These are phyloP conservation scores for Eimeria mitis DNA, from an alignment of 169 alveolate species.

Conservation along the genomic window DNA sequence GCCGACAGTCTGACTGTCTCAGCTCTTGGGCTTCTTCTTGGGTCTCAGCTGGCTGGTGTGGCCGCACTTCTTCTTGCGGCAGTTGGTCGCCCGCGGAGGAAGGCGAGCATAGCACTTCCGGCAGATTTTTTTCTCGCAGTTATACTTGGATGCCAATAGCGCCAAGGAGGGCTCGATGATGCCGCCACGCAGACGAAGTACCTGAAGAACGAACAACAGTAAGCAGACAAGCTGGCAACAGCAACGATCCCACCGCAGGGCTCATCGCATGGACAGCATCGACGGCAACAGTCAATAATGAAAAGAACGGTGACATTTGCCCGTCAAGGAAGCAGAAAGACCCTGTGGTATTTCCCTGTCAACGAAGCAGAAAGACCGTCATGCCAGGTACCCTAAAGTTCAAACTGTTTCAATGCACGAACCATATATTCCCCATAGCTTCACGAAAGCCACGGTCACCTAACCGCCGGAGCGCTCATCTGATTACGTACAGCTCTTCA, in stretches of 20 bases:
- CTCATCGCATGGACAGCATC: background rate
- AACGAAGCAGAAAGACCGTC: background rate
- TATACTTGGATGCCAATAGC: conserved; percentile 99
- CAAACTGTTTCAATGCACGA: too few relatives aligned
- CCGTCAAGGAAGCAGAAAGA: background rate
- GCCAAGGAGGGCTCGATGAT: conserved; percentile 99
- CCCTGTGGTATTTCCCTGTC: too few relatives aligned
- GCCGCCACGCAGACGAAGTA: conserved; percentile 99
- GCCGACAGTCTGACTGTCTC: background rate
- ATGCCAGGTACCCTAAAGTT: background rate
- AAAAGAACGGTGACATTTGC: background rate
- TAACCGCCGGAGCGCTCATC: background rate
- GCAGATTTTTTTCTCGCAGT: conserved; percentile 99
- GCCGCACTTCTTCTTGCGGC: conserved; percentile 99
- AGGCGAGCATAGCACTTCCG: conserved; percentile 99
- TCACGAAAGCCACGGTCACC: background rate
- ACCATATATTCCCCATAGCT: background rate
- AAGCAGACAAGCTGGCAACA: background rate
- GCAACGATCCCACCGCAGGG: background rate
- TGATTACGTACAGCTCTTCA: background rate
- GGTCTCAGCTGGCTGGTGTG: conserved; percentile 99
- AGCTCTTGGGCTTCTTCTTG: conserved; percentile 98
- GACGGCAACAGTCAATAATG: background rate
- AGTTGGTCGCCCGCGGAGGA: conserved; percentile 99
- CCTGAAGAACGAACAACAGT: conserved; percentile 83